Evolutionary conservation across 139 green algal species (phyloP).

Genomic region (Coelastrella sp.): DNA sequence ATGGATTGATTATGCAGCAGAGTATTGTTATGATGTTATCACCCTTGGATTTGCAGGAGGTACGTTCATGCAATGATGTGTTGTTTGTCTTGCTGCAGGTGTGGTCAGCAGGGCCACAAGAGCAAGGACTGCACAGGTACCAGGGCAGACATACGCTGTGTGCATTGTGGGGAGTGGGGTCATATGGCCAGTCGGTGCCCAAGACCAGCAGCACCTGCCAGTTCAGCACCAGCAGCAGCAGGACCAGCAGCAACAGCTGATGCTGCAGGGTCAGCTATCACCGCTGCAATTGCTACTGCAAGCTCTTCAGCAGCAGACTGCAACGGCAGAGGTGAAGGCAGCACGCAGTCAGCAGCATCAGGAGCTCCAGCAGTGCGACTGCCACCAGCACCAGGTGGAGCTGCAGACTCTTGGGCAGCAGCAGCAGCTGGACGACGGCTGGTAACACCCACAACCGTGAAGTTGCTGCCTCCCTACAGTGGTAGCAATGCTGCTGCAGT

Average conservation of each 20-base stretch:
- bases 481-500: too few relatives aligned
- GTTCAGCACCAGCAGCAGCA: background rate
- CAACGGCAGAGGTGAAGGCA: background rate
- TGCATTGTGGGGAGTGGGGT: constrained; percentile 43
- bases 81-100: too few relatives aligned
- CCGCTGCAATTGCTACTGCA: background rate
- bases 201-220: background rate
- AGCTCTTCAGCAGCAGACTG: constrained; percentile 4
- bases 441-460: constrained; percentile 23
- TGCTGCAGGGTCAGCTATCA: background rate
- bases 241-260: background rate
- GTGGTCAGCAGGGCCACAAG: constrained; percentile 39
- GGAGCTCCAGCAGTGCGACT: background rate
- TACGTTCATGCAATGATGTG: too few relatives aligned
- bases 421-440: background rate
- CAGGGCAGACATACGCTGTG: constrained; percentile 32
- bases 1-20: too few relatives aligned
- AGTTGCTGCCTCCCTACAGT: constrained; percentile 15
- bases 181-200: constrained; percentile 40
- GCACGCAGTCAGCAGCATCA: background rate
- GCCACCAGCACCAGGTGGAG: background rate
- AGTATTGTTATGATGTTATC: background rate
- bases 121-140: constrained; percentile 6
- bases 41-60: too few relatives aligned
- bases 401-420: constrained; percentile 16